Percentiles rank a stretch among this genome's conserved stretches.
Conservation (phyloP, 306 rosid species). For the Parietaria judaica region DNA sequence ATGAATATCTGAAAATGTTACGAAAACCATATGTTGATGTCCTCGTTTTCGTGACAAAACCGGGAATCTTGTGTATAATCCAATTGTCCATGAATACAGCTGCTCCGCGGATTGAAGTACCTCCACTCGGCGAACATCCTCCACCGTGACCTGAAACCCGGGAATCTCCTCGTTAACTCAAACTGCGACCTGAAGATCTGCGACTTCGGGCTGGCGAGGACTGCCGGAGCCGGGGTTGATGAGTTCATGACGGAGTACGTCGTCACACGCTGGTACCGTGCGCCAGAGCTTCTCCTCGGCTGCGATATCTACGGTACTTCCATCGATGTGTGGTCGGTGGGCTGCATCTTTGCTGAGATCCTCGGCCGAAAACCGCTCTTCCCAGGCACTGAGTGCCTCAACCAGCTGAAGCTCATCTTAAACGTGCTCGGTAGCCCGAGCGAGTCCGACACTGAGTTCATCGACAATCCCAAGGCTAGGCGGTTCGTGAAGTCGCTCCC, state of each 20-base stretch:
- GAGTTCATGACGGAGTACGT: slow-evolving; percentile 91
- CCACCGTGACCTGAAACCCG: slow-evolving; percentile 89
- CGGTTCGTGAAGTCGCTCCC: slow-evolving; percentile 54
- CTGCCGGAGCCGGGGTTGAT: slow-evolving; percentile 37
- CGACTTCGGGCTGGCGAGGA: slow-evolving; percentile 82
- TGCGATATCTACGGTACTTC: slow-evolving; percentile 83
- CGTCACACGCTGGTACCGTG: slow-evolving; percentile 92
- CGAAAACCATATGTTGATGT: too few relatives aligned
- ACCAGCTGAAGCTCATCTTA: slow-evolving; percentile 67
- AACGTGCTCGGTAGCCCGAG: slow-evolving; percentile 67
- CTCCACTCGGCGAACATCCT: slow-evolving; percentile 82
- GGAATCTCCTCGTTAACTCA: slow-evolving; percentile 70
- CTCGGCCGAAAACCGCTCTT: slow-evolving; percentile 80
- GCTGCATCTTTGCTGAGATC: slow-evolving; percentile 91
- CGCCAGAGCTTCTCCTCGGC: slow-evolving; percentile 76
- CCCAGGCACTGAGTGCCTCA: slow-evolving; percentile 71
- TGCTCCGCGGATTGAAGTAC: slow-evolving; percentile 79
- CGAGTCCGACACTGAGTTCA: slow-evolving; percentile 51
- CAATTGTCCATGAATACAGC: slow-evolving; percentile 16
- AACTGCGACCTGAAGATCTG: slow-evolving; percentile 79
- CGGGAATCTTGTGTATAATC: too few relatives aligned
- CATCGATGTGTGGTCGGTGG: slow-evolving; percentile 88
- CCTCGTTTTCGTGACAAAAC: too few relatives aligned
- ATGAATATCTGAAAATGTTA: too few relatives aligned
- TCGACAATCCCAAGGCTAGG: slow-evolving; percentile 54